phyloP scores from a whole-genome alignment of 1,284 basidiomycete genomes.

The Ustilago crameri region DNA sequence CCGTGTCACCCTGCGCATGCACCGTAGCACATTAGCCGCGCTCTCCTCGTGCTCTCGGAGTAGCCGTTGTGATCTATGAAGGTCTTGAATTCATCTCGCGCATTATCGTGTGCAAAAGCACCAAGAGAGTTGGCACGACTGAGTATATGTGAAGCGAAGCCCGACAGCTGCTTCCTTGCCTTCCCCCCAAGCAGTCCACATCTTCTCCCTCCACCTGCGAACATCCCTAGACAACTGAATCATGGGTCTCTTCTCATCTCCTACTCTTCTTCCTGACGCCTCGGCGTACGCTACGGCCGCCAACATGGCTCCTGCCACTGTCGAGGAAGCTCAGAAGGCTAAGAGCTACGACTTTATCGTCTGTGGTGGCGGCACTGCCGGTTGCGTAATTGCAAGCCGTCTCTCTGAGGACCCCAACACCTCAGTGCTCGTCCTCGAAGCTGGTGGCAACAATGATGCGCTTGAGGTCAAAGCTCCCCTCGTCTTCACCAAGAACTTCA shows the following conservation, averaged over 20 bases:
- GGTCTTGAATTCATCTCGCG: too few species aligned
- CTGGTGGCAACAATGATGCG: constrained; percentile 50
- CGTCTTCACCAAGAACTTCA: constrained; percentile 55
- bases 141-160: neutral
- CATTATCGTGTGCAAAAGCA: neutral
- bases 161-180: neutral
- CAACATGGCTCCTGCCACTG: constrained; percentile 33
- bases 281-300: constrained; percentile 40
- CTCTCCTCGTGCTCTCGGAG: too few species aligned
- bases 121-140: neutral
- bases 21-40: too few species aligned
- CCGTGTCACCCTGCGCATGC: too few species aligned
- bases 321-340: constrained; percentile 38
- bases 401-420: constrained; percentile 53
- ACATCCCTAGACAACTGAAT: neutral
- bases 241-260: constrained; percentile 48
- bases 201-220: neutral
- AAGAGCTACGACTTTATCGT: constrained; percentile 54
- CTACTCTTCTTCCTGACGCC: constrained; percentile 30
- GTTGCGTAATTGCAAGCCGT: constrained; percentile 54
- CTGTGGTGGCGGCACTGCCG: constrained; percentile 57
- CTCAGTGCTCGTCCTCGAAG: constrained; percentile 56
- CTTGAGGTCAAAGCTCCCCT: constrained; percentile 52
- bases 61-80: too few species aligned
- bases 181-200: neutral